Evolutionary conservation across 495 filamentous ascomycete genomes (phyloP), one percentile per base, ranked within the genome.

Genomic region (Umbilicaria muhlenbergii): DNA sequence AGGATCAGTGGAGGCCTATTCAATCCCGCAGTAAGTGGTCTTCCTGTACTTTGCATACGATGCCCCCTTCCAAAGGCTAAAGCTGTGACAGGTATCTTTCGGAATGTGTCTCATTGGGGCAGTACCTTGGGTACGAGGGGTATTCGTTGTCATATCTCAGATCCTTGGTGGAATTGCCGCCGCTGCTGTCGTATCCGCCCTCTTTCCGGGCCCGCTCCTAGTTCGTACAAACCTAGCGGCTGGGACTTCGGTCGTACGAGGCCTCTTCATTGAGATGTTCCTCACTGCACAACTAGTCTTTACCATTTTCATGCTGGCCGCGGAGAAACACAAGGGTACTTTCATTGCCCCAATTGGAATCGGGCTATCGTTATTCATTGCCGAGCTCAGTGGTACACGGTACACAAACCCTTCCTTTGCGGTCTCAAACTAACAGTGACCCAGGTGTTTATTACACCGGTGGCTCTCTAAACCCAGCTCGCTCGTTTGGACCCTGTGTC

Each of bases 1-100:
- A 66, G 77, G 11, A 73, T 81, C 43, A 70, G 64, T 37, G 77
- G 77, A 13, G 75, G 78, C 5, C 52, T 80, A 3, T 81, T 81
- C 53, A 81, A 83, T 51, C 78, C 77, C 24, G 75, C 75, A 34
- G 73, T 77, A 50, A 47, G 18, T 44, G 38, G 42, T 4, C 32
- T 42, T 41, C 14, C 7, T 33, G 19, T 21, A 2, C 19, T 21
- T 21, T 28, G 24, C 8, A 28, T 6, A 10, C 24, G 8, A 11
- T 1, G 15, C 40, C 14, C 13, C 14, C 18, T 43, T 43, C 7
- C 11, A 15, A 32, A 12, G 18, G 16, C 8, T 6, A 12, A 17
- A 46, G n/a, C 18, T 24, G 13, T 12, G 13, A 3, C 32, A 58
- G 58, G 60, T 63, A 14, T 61, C 64, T 7, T 38, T 67, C 12